These are phyloP conservation scores for Lodderomyces jiufengensis DNA, from an alignment of 1,139 yeast genomes.

Conservation along the genomic window DNA sequence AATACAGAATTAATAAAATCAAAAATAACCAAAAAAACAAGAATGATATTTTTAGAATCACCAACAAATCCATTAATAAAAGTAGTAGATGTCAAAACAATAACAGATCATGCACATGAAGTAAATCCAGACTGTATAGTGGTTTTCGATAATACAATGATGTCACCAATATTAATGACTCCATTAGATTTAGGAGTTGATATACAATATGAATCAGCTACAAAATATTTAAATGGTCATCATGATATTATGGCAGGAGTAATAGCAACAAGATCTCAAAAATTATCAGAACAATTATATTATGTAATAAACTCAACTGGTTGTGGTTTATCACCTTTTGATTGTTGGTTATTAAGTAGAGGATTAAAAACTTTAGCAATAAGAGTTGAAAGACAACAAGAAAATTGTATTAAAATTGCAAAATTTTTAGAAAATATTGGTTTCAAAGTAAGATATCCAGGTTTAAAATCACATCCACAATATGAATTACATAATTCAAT, in stretches of 20 bases:
- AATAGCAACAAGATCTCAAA: slow-evolving; percentile 62
- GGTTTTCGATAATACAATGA: slow-evolving; percentile 93
- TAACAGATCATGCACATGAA: slow-evolving; percentile 62
- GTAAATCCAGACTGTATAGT: slow-evolving; percentile 67
- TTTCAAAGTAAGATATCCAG: slow-evolving; percentile 79
- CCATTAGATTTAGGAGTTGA: slow-evolving; percentile 87
- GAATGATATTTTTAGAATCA: slow-evolving; percentile 77
- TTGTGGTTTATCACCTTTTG: slow-evolving; percentile 87
- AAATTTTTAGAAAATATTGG: slow-evolving; percentile 61
- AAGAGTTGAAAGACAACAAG: slow-evolving; percentile 83
- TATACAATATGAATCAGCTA: slow-evolving; percentile 88
- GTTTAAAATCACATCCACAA: slow-evolving; percentile 77
- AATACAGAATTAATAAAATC: slow-evolving; percentile 55
- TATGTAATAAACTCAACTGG: slow-evolving; percentile 87
- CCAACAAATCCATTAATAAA: slow-evolving; percentile 92
- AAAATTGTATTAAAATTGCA: slow-evolving; percentile 71
- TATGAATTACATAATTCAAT: slow-evolving; percentile 71
- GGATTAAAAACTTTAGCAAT: slow-evolving; percentile 85
- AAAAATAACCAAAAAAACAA: slow-evolving; percentile 51
- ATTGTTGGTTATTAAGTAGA: slow-evolving; percentile 80
- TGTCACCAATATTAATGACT: slow-evolving; percentile 83
- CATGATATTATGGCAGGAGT: slow-evolving; percentile 97
- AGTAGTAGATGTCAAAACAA: slow-evolving; percentile 71
- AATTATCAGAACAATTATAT: slow-evolving; percentile 65
- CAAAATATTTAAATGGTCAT: slow-evolving; percentile 89